These are phyloP conservation scores for Leccinellum rugosiceps DNA, from an alignment of 768 basidiomycete genomes.

Conservation along the genomic window DNA sequence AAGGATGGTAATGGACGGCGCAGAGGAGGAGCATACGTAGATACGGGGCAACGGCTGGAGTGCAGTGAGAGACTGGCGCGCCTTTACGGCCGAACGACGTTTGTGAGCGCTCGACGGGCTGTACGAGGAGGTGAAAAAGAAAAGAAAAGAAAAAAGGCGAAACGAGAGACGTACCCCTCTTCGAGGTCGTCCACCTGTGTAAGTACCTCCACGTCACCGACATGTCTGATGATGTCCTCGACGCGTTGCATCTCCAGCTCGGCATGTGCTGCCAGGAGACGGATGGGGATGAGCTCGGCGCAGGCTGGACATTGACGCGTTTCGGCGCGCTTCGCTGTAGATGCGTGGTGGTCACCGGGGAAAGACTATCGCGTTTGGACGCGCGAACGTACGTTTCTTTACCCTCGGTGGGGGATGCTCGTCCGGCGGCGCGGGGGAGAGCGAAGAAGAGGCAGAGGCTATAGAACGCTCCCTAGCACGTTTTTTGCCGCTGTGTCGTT, in stretches of 20 bases:
- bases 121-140: slow-evolving; percentile 23
- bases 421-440: slow-evolving; percentile 33
- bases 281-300: slow-evolving; percentile 65
- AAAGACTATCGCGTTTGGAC: neutral
- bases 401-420: slow-evolving; percentile 32
- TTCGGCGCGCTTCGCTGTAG: slow-evolving; percentile 66
- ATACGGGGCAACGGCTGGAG: slow-evolving; percentile 25
- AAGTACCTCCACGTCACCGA: slow-evolving; percentile 59
- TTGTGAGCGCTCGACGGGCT: slow-evolving; percentile 15
- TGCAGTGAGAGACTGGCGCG: slow-evolving; percentile 37
- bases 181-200: slow-evolving; percentile 47
- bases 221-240: slow-evolving; percentile 58
- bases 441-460: slow-evolving; percentile 23
- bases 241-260: slow-evolving; percentile 67
- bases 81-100: slow-evolving; percentile 45
- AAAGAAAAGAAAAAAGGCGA: neutral
- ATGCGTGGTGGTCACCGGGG: neutral
- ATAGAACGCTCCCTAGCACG: slow-evolving; percentile 33
- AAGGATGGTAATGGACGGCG: slow-evolving; percentile 13
- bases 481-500: slow-evolving; percentile 45
- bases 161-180: slow-evolving; percentile 45
- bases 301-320: slow-evolving; percentile 76
- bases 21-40: slow-evolving; percentile 17
- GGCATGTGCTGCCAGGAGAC: slow-evolving; percentile 63
- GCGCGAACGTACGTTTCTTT: slow-evolving; percentile 47